phyloP scores from a whole-genome alignment of 202 grass and related monocot genomes.

The Zoysia matrella region DNA sequence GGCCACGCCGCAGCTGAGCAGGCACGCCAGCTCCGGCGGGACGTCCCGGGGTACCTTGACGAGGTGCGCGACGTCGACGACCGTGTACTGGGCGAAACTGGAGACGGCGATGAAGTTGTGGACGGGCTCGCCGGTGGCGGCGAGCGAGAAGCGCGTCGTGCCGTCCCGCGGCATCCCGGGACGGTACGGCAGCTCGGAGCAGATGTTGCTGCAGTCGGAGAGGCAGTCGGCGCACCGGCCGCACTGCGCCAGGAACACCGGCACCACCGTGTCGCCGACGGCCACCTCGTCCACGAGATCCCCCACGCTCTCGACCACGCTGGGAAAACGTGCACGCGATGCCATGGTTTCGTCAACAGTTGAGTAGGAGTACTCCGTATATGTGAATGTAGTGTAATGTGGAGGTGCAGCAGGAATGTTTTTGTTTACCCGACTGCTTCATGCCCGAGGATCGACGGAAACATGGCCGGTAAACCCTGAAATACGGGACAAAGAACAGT shows the following conservation, averaged over 20 bases:
- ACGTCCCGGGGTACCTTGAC: slow-evolving; percentile 42
- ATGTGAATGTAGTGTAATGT: too few species aligned
- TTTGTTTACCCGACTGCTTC: slow-evolving; percentile 47
- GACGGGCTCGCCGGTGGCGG: slow-evolving; percentile 50
- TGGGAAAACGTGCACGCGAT: not conserved
- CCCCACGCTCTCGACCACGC: slow-evolving; percentile 81
- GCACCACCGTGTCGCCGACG: slow-evolving; percentile 69
- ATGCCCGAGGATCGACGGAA: slow-evolving; percentile 38
- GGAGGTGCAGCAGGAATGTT: not conserved
- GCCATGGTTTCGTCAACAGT: too few species aligned
- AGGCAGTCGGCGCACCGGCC: slow-evolving; percentile 57
- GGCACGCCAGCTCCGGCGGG: slow-evolving; percentile 60
- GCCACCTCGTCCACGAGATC: slow-evolving; percentile 55
- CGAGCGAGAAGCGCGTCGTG: slow-evolving; percentile 38
- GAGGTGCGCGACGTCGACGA: slow-evolving; percentile 61
- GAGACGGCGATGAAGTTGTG: slow-evolving; percentile 52
- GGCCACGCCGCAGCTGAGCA: slow-evolving; percentile 72
- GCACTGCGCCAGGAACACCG: slow-evolving; percentile 65
- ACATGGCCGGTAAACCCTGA: slow-evolving; percentile 21
- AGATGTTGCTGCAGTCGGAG: slow-evolving; percentile 53
- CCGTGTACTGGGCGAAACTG: slow-evolving; percentile 74
- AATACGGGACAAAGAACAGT: not conserved
- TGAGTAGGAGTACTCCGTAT: too few species aligned
- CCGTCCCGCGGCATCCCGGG: slow-evolving; percentile 51
- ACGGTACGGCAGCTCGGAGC: slow-evolving; percentile 1